A percentile compares a stretch with the other conserved stretches of the same genome.
Evolutionary conservation across 768 basidiomycete genomes (phyloP).

Genomic region (Rhizopogon vinicolor): DNA sequence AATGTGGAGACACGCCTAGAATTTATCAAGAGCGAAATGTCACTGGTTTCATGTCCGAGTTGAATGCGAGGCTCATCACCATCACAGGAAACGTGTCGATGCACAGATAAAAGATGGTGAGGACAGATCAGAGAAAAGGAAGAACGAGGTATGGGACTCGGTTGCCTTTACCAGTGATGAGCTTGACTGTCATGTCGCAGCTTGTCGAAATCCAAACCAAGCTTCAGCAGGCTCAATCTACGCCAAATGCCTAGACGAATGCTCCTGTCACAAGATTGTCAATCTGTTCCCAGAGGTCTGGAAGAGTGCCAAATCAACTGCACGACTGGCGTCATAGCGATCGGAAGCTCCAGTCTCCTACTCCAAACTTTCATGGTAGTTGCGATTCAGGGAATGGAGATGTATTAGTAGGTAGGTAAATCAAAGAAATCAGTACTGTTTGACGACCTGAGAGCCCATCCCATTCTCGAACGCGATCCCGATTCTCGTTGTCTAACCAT

Average conservation of each 20-base stretch:
- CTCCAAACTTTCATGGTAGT: no score
- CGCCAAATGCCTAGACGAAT: neutral
- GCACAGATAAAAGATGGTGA: conserved; percentile 75
- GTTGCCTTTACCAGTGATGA: neutral
- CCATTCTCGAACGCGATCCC: no score
- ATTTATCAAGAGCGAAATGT: conserved; percentile 90
- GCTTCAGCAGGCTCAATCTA: conserved; percentile 37
- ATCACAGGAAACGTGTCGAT: conserved; percentile 72
- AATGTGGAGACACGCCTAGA: conserved; percentile 89
- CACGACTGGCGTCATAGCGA: no score
- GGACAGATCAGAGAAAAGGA: conserved; percentile 75
- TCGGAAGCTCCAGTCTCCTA: no score
- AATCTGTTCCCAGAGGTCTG: neutral
- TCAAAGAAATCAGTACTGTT: no score
- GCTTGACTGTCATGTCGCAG: conserved; percentile 31
- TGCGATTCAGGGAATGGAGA: no score
- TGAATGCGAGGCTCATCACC: conserved; percentile 5
- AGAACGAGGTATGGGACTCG: conserved; percentile 55
- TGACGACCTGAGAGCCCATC: no score
- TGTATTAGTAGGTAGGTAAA: no score
- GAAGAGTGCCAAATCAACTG: neutral
- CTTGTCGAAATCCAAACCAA: conserved; percentile 64
- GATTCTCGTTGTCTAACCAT: no score
- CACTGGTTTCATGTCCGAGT: conserved; percentile 20
- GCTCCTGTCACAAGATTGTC: neutral